Evolutionary conservation across 2,329 filamentous ascomycete genomes (phyloP), one percentile per base, ranked within the genome.

Genomic region (Pseudocercospora cruenta): DNA sequence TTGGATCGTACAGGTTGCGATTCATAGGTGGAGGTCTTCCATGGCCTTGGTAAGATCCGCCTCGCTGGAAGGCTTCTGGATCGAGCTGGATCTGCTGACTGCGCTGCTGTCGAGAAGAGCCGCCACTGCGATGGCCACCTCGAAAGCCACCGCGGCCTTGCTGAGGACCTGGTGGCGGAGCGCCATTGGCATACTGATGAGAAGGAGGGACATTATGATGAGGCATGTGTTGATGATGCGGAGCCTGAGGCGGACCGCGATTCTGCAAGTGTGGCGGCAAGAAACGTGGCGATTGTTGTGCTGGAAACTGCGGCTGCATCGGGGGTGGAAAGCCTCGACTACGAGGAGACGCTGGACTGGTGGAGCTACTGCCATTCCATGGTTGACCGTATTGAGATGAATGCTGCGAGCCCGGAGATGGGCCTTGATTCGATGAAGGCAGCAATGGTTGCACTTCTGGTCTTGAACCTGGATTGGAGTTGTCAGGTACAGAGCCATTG

Each of bases 401-500:
- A 22, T 51, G 57, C 28, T 36, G 57, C 4, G 51, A 31, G 16
- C 19, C 14, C 22, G 60, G 43, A 39, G 36, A 16, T 49, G 62
- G 55, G 16, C 57, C 31, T 31, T 49, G 47, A 28, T 64, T 64
- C n/a, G 65, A 51, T 36, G 62, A 45, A 28, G 60, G 26, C 54
- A 64, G 63, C 24, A 63, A 67, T 12, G 68, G 54, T 22, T 62
- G 62, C 47, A 64, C 63, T n/a, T 45, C 57, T 33, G 65, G 61
- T 36, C 61, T 61, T 12, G 60, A 53, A 39, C 64, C 58, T 58
- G 49, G 24, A 28, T 43, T 33, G 10, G 58, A 28, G 24, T 67
- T 66, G 45, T 70, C 63, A 24, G 67, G 66, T 24, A 67, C 62
- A 10, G 66, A 69, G 31, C 67, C 78, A 73, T 87, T 86, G 68